A percentile compares a stretch with the other conserved stretches of the same genome.
phyloP scores from a whole-genome alignment of 257 asterid genomes.

The Solanum piurae region DNA sequence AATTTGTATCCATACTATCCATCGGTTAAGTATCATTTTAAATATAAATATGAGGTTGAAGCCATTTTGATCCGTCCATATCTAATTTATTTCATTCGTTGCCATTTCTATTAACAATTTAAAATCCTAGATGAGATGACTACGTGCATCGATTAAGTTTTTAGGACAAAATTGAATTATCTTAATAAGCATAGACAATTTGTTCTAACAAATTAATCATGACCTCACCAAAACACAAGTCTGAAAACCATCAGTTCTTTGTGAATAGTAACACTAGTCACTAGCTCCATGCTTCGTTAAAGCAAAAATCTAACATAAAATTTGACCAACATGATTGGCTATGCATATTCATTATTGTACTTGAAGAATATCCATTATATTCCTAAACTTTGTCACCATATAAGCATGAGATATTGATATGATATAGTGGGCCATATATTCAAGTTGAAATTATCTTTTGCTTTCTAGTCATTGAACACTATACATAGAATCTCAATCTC shows the following conservation, averaged over 20 bases:
- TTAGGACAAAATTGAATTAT: neutral
- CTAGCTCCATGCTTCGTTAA: neutral
- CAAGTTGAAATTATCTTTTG: slow-evolving; percentile 26
- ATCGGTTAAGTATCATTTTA: neutral
- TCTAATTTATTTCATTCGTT: too few species aligned
- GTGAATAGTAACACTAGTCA: neutral
- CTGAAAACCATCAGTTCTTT: neutral
- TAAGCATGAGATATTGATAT: neutral
- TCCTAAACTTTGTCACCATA: neutral
- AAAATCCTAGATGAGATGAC: neutral
- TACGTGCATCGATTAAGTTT: too few species aligned
- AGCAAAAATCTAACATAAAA: neutral
- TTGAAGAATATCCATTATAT: neutral
- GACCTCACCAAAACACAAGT: neutral
- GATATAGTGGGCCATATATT: slow-evolving; percentile 3
- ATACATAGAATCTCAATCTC: slow-evolving; percentile 23
- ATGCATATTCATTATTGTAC: neutral
- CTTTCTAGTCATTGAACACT: slow-evolving; percentile 52
- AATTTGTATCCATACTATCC: neutral
- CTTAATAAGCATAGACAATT: neutral
- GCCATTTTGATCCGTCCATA: neutral
- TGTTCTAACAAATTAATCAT: neutral
- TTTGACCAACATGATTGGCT: neutral
- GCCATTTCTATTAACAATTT: neutral
- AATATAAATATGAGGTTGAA: rapidly evolving